Conservation (phyloP, 1,139 yeast species). For the Nadsonia commutata region DNA sequence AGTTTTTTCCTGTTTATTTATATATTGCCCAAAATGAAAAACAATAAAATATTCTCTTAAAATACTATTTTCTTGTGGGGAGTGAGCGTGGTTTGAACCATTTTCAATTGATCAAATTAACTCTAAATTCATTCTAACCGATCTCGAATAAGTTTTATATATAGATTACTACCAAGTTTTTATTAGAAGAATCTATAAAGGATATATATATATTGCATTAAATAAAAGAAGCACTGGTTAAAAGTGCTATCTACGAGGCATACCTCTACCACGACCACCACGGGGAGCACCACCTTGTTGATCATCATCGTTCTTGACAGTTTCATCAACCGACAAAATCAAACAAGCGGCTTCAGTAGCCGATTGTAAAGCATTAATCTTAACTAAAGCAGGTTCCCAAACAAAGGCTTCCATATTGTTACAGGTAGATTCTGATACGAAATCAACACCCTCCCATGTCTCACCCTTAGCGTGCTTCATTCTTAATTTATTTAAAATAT, state of each 20-base stretch:
- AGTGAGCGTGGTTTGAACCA: too few species aligned
- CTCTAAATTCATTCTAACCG: too few species aligned
- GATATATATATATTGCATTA: too few species aligned
- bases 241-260: neutral
- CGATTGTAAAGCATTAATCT: constrained; percentile 81
- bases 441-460: constrained; percentile 83
- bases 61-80: too few species aligned
- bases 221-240: too few species aligned
- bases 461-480: constrained; percentile 93
- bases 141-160: too few species aligned
- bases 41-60: too few species aligned
- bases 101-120: too few species aligned
- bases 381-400: constrained; percentile 97
- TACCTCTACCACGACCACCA: neutral
- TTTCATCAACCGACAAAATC: constrained; percentile 87
- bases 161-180: too few species aligned
- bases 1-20: too few species aligned
- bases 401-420: constrained; percentile 77
- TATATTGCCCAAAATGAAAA: too few species aligned
- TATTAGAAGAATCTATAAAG: too few species aligned
- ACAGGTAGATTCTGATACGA: constrained; percentile 44
- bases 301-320: constrained; percentile 63
- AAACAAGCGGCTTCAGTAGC: constrained; percentile 97
- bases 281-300: neutral
- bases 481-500: constrained; percentile 74